phyloP scores from a whole-genome alignment of 768 basidiomycete genomes.

The Hygrophorus russula region DNA sequence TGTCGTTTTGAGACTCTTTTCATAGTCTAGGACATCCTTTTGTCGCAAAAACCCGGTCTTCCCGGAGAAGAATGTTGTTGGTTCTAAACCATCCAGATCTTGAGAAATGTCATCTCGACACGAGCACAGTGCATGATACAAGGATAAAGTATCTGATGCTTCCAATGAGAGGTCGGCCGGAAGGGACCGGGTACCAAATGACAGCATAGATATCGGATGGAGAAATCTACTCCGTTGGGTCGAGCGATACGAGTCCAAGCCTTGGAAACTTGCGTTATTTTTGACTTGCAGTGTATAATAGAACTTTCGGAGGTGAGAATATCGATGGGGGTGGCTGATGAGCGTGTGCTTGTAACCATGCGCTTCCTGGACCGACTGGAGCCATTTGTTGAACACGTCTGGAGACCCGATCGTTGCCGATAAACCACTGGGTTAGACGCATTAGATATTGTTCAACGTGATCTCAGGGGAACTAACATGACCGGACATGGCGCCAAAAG shows the following conservation, averaged over 20 bases:
- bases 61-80: conserved; percentile 31
- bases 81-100: conserved; percentile 26
- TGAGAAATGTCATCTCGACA: conserved; percentile 5
- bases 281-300: conserved; percentile 29
- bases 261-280: conserved; percentile 17
- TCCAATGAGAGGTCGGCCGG: conserved; percentile 59
- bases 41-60: conserved; percentile 33
- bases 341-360: conserved; percentile 50
- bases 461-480: conserved; percentile 34
- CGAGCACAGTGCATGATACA: conserved; percentile 34
- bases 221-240: conserved; percentile 38
- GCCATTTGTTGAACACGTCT: conserved; percentile 55
- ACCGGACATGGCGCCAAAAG: conserved; percentile 60
- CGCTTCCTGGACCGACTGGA: conserved; percentile 45
- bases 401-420: conserved; percentile 65
- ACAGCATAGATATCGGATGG: conserved; percentile 53
- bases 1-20: conserved; percentile 33
- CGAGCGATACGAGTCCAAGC: conserved; percentile 24
- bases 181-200: conserved; percentile 35
- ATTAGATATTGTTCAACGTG: not conserved
- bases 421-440: conserved; percentile 35
- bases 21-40: conserved; percentile 50
- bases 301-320: conserved; percentile 65
- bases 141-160: conserved; percentile 38
- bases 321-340: conserved; percentile 56